Evolutionary conservation across 108 stramenopile genomes (phyloP).

Genomic region (Pseudonitzschia delicatissima): DNA sequence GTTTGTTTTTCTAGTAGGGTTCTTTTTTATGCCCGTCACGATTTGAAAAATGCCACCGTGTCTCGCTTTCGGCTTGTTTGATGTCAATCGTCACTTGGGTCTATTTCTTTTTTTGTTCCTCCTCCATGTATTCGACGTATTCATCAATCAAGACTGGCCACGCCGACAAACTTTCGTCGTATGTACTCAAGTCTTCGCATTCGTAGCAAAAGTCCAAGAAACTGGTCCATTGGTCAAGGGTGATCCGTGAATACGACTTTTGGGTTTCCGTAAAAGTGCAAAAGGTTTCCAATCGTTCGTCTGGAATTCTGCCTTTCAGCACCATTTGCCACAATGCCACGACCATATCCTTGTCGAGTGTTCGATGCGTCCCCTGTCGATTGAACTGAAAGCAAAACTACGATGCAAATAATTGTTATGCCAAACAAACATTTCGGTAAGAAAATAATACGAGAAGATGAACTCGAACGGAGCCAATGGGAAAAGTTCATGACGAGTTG

Average conservation of each 20-base stretch:
- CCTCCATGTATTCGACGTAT: slow-evolving; percentile 76
- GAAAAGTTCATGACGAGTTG: slow-evolving; percentile 1
- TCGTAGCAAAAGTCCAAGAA: slow-evolving; percentile 87
- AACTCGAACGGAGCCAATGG: background rate
- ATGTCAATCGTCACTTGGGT: background rate
- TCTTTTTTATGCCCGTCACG: too few species aligned
- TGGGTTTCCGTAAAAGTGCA: slow-evolving; percentile 48
- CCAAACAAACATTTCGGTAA: background rate
- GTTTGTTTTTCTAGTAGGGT: too few species aligned
- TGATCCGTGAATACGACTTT: slow-evolving; percentile 65
- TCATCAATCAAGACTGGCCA: slow-evolving; percentile 87
- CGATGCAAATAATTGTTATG: slow-evolving; percentile 2
- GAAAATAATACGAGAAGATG: slow-evolving; percentile 2
- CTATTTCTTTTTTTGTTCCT: slow-evolving; percentile 46
- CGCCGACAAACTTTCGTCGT: slow-evolving; percentile 79
- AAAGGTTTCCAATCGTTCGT: slow-evolving; percentile 69
- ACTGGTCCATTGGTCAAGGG: slow-evolving; percentile 84
- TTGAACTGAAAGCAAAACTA: slow-evolving; percentile 90
- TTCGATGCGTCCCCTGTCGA: slow-evolving; percentile 87
- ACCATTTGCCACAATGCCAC: slow-evolving; percentile 69
- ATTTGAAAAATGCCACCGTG: too few species aligned
- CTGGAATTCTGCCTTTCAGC: slow-evolving; percentile 43
- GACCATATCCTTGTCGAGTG: slow-evolving; percentile 88
- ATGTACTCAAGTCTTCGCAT: slow-evolving; percentile 60
- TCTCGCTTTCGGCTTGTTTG: background rate